phyloP scores from a whole-genome alignment of 371 early-diverging fungal genomes.

The Mortierella sp. region DNA sequence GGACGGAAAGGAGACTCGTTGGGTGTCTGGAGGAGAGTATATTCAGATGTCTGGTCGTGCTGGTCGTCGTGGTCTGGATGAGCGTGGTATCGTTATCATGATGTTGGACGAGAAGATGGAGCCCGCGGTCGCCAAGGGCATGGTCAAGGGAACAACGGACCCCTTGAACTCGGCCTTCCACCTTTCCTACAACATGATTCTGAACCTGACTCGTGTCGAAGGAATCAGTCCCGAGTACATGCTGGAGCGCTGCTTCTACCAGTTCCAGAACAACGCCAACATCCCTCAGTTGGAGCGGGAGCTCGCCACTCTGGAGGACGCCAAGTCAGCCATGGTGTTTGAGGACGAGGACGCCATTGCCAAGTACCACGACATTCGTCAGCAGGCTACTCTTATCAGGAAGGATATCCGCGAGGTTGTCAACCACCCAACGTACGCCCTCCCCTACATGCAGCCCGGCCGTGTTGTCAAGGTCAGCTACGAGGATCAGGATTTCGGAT shows the following conservation, averaged over 20 bases:
- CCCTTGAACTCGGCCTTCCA: constrained; percentile 98
- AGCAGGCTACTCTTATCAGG: constrained; percentile 76
- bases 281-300: constrained; percentile 84
- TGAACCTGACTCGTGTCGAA: constrained; percentile 98
- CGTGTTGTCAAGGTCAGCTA: constrained; percentile 82
- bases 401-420: constrained; percentile 84
- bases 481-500: constrained; percentile 89
- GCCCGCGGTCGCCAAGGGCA: constrained; percentile 91
- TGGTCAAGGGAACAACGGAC: constrained; percentile 92
- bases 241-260: constrained; percentile 96
- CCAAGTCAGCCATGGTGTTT: constrained; percentile 70
- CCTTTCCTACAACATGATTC: constrained; percentile 99
- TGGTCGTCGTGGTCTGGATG: constrained; percentile 98
- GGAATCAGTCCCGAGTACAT: constrained; percentile 96
- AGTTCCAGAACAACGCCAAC: constrained; percentile 93
- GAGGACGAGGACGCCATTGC: constrained; percentile 79
- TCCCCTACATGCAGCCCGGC: constrained; percentile 92
- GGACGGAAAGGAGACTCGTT: constrained; percentile 93
- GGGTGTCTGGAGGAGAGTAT: constrained; percentile 98
- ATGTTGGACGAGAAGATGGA: constrained; percentile 98
- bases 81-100: constrained; percentile 98
- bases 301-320: constrained; percentile 64
- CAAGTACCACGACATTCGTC: constrained; percentile 83
- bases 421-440: constrained; percentile 81
- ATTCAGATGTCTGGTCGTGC: constrained; percentile 99